A percentile compares a stretch with the other conserved stretches of the same genome.
These are phyloP conservation scores for Bonia amplexicaulis DNA, from an alignment of 176 grass and related monocot species.

Conservation along the genomic window DNA sequence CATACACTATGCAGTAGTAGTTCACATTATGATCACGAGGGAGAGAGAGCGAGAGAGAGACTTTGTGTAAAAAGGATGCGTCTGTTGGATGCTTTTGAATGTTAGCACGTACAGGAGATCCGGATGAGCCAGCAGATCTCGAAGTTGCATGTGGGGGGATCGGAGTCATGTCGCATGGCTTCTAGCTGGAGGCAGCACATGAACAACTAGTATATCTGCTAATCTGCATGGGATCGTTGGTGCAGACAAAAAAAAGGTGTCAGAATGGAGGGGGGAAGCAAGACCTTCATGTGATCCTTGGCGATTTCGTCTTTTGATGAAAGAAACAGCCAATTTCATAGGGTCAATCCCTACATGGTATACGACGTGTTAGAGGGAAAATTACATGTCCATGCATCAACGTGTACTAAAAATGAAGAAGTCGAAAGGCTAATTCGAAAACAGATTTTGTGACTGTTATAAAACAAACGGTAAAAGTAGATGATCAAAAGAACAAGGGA, in stretches of 20 bases:
- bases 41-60: not conserved
- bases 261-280: not conserved
- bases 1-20: not conserved
- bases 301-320: not conserved
- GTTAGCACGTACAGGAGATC: conserved; percentile 35
- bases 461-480: too few relatives aligned
- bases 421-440: too few relatives aligned
- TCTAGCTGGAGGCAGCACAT: conserved; percentile 5
- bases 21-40: not conserved
- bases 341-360: not conserved
- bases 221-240: not conserved
- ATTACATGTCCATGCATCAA: too few relatives aligned
- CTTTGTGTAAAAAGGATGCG: not conserved
- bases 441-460: too few relatives aligned
- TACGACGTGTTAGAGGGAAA: not conserved
- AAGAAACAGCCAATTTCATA: not conserved
- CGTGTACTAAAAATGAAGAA: too few relatives aligned
- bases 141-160: conserved; percentile 17
- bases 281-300: not conserved
- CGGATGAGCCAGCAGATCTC: conserved; percentile 41
- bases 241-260: conserved; percentile 11
- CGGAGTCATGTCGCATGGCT: conserved; percentile 16
- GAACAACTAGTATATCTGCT: not conserved
- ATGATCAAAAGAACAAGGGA: too few relatives aligned
- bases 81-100: conserved; percentile 34